Base-by-base conservation (phyloP, 1,284 basidiomycete genomes). In the Volvariella volvacea region DNA sequence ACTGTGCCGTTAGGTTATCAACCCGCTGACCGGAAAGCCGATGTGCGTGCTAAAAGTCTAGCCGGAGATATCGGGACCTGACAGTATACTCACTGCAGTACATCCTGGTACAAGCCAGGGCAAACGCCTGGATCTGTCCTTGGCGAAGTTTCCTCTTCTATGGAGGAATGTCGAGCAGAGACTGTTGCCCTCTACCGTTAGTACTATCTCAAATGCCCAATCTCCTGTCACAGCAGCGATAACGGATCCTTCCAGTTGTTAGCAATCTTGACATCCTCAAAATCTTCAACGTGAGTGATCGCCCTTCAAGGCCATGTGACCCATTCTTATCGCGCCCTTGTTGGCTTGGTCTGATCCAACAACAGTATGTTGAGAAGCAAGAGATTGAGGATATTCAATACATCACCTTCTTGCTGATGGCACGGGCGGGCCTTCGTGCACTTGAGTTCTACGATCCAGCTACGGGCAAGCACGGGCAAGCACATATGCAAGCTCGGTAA, bases 401-500 rank as follows among this genome's bases (percentile, higher is more conserved):
- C 56, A 73, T 85, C 55, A 85, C 83, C 0, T 93, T 88, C 73
- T 69, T 92, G 21, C 60, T 86, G 41, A 92, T 92, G 89, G 85
- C 82, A 12, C 78, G 88, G n/a, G 81, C 79, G 28, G 90, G 89
- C 47, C 62, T 92, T 16, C 74, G 82, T 34, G 88, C 79, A 1
- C 71, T 93, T 34, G 88, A 92, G 61, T 90, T 73, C 60, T 93
- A 87, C 51, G 87, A 93, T 57, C 88, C 89, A 20, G 67, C 65
- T 21, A 85, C 80, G 6, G 68, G 80, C 61, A 90, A 89, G 62
- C 89, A 92, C 55, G 87, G 89, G 15, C 90, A 92, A 58, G 90
- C 90, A n/a, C 90, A 92, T 58, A 92, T 92, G 89, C 88, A 88
- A 63, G 88, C 84, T 42, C 77, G 85, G 83, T 86, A 58, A 39